Evolutionary conservation across 768 basidiomycete species (phyloP).

Genomic region (Panellus pusillus): DNA sequence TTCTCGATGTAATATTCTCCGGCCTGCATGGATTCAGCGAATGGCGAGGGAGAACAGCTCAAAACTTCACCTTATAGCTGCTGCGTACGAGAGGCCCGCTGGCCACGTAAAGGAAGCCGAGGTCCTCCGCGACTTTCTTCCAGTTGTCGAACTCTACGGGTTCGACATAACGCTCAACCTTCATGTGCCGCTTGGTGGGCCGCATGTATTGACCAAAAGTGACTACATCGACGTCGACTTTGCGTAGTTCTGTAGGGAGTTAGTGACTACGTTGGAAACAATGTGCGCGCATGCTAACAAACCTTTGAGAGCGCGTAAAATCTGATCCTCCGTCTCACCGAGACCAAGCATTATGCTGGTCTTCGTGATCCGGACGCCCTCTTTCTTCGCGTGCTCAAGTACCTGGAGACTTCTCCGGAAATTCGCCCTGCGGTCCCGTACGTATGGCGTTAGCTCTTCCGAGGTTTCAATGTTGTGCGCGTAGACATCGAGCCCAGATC

Average conservation of each 20-base stretch:
- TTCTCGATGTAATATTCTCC: slow-evolving; percentile 96
- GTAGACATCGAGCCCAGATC: slow-evolving; percentile 94
- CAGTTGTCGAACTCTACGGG: slow-evolving; percentile 92
- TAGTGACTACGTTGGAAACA: no score
- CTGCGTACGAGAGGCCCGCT: slow-evolving; percentile 95
- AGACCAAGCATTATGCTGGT: slow-evolving; percentile 99
- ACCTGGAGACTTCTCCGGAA: slow-evolving; percentile 85
- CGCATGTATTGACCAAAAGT: slow-evolving; percentile 99
- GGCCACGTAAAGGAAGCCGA: slow-evolving; percentile 97
- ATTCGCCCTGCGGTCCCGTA: slow-evolving; percentile 91
- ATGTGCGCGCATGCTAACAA: slow-evolving; percentile 18
- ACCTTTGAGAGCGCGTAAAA: slow-evolving; percentile 84
- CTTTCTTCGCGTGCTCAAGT: slow-evolving; percentile 78
- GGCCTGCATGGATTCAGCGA: slow-evolving; percentile 51
- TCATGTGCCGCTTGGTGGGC: slow-evolving; percentile 98
- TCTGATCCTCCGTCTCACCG: slow-evolving; percentile 83
- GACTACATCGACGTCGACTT: slow-evolving; percentile 90
- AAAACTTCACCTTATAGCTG: slow-evolving; percentile 83
- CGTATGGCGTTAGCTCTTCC: slow-evolving; percentile 91
- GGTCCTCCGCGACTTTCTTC: slow-evolving; percentile 85
- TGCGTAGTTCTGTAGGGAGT: slow-evolving; percentile 69
- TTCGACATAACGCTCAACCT: slow-evolving; percentile 94
- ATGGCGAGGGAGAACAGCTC: neutral
- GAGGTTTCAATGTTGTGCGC: slow-evolving; percentile 97
- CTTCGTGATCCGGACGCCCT: slow-evolving; percentile 88